Evolutionary conservation across 2,329 filamentous ascomycete genomes (phyloP).

Genomic region (Fusarium musae): DNA sequence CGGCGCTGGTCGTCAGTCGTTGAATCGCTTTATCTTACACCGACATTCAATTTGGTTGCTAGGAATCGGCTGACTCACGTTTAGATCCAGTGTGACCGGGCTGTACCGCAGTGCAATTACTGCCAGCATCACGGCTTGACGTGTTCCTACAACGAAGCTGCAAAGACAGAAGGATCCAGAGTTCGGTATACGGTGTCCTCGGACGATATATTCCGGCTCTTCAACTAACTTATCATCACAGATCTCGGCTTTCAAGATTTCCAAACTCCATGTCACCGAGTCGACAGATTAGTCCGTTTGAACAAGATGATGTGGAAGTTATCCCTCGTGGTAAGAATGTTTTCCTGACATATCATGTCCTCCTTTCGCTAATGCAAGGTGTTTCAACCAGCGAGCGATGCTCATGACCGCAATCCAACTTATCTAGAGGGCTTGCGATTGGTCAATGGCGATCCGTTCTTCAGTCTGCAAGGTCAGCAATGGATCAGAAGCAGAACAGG

Average conservation of each 20-base stretch:
- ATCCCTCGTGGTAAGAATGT: rapidly evolving
- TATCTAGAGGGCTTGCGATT: neutral
- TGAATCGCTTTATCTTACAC: neutral
- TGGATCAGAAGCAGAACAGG: neutral
- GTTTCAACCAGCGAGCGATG: rapidly evolving
- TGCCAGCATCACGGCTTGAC: neutral
- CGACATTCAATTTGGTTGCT: neutral
- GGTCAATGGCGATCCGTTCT: neutral
- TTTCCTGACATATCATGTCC: rapidly evolving
- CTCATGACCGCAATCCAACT: neutral
- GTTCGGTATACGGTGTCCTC: neutral
- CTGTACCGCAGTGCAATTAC: conserved; percentile 2
- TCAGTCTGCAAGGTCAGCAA: neutral
- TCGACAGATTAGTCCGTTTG: rapidly evolving
- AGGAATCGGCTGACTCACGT: rapidly evolving
- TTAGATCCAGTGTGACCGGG: conserved; percentile 9
- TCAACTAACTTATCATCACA: rapidly evolving
- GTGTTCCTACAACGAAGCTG: neutral
- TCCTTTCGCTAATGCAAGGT: rapidly evolving
- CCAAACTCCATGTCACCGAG: rapidly evolving
- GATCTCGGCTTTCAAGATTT: neutral
- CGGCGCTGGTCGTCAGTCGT: too few relatives aligned
- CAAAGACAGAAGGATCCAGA: neutral
- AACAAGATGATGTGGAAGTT: neutral
- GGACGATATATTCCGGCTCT: too few relatives aligned